Base-by-base conservation (phyloP, 225 moss, liverwort and hornwort genomes). In the Neckera pumila region DNA sequence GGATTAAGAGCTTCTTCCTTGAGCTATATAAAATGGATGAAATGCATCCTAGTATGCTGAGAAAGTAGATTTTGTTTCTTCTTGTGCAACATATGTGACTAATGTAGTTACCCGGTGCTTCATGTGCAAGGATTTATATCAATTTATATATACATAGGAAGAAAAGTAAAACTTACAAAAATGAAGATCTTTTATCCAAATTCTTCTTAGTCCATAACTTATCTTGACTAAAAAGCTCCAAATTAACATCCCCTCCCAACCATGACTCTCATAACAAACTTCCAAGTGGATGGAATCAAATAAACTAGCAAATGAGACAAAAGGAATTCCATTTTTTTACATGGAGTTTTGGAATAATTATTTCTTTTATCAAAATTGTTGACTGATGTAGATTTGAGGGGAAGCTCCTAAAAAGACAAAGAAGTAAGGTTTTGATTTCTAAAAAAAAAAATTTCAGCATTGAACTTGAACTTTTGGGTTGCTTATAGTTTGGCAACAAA, bases 301-400 rank as follows among this genome's bases (percentile, higher is more conserved):
- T 26, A 40, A 8, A 25, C 8, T 40, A 40, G 0, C 4, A 71
- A 71, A 25, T 8, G 9, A 71, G 5, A 40, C 25, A 17, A 71
- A 26, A 27, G 1, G 6, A 28, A 17, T 15, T 42, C 15, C 3
- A 42, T 42, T 17, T 16, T 28, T 17, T 0, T 45, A 0, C 6
- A 43, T 43, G 6, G 43, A 27, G 2, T 42, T 16, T 42, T 3
- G 5, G 0, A 71, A 71, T 27, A 71, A n/a, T n/a, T n/a, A n/a
- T n/a, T n/a, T n/a, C n/a, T n/a, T n/a, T n/a, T n/a, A n/a, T n/a
- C 2, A 1, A 71, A 42, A 71, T 42, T 71, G 1, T 14, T 21
- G 40, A 0, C 25, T 0, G 0, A 1, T 4, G 25, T 40, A 6
- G 40, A 40, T 70, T 40, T 23, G 2, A 0, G 4, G 0, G 2